Base-by-base conservation (phyloP, 2,329 filamentous ascomycete genomes). In the Graphilbum ipis-grandicollis region DNA sequence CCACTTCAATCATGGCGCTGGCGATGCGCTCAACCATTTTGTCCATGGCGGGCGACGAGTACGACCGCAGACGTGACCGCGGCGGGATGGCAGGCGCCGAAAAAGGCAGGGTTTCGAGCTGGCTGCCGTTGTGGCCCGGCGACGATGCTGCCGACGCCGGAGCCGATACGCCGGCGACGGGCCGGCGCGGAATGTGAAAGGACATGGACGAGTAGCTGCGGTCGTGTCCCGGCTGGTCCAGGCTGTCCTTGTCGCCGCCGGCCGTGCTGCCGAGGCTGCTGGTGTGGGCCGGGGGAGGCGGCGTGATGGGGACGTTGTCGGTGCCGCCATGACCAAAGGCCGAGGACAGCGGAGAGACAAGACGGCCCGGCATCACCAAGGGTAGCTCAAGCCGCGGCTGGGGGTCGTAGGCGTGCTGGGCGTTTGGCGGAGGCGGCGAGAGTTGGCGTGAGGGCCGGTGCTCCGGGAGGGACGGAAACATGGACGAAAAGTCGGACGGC, bases 1-100 rank as follows among this genome's bases (percentile, higher is more conserved):
- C 73, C 43, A 70, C 58, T 48, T 77, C 71, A 37, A 68, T 54
- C 56, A 74, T 64, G 34, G 66, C 68, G 41, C 56, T 61, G 22
- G 68, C 70, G 32, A 74, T 66, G 31, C 67, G 59, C 43, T 68
- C 63, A 35, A 68, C 65, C 37, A 73, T 65, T 13, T 50, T 50
- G 21, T 71, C 65, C 42, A 68, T 58, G 39, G 59, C 59, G 5
- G 64, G 56, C 4, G 65, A 56, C 9, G 60, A 61, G 39, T 60
- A 49, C 7, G 62, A 58, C 30, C 66, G 59, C 19, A 56, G 49
- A 19, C 60, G 57, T 3, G 61, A 60, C 32, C 61, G 64, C 13
- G 53, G 55, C 12, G 66, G 65, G 23, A 66, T 61, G 35, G 50
- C 53, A 8, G 53, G 56, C 2, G 8, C n/a, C 14, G 9, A 3